Percentiles rank a stretch among this genome's conserved stretches.
Conservation (phyloP, 768 basidiomycete species). For the Leucocoprinus birnbaumii region DNA sequence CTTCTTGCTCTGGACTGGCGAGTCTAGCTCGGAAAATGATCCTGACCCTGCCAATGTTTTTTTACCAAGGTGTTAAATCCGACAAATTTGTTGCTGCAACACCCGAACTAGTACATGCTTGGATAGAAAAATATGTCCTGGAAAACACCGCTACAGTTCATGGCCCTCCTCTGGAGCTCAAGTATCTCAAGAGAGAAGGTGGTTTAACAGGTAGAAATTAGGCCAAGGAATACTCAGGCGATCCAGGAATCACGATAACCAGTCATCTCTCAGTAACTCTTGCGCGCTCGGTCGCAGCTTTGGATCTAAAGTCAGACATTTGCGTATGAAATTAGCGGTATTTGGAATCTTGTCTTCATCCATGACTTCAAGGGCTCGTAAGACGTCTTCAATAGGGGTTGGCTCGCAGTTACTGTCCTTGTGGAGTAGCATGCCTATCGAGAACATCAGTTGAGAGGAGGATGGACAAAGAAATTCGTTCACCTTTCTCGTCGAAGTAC, state of each 20-base stretch:
- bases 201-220: no score
- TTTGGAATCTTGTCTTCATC: slow-evolving; percentile 11
- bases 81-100: slow-evolving; percentile 9
- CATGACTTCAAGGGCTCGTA: not conserved
- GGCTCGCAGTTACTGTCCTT: not conserved
- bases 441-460: not conserved
- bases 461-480: not conserved
- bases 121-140: slow-evolving; percentile 5
- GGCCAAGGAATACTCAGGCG: no score
- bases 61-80: no score
- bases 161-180: slow-evolving; percentile 8
- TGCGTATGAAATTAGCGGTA: slow-evolving; percentile 15
- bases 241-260: no score
- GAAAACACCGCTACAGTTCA: slow-evolving; percentile 1
- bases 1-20: slow-evolving; percentile 12
- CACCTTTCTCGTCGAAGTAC: slow-evolving; percentile 18
- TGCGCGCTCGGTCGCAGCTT: slow-evolving; percentile 16
- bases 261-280: slow-evolving; percentile 16
- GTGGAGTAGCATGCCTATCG: not conserved
- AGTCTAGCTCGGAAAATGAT: no score
- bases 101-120: slow-evolving; percentile 6
- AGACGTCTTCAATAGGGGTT: not conserved
- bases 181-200: not conserved
- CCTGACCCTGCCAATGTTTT: no score
- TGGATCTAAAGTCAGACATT: slow-evolving; percentile 18